Percentiles rank a stretch among this genome's conserved stretches.
Conservation (phyloP, 179 eudicot species). For the Vitellaria paradoxa region DNA sequence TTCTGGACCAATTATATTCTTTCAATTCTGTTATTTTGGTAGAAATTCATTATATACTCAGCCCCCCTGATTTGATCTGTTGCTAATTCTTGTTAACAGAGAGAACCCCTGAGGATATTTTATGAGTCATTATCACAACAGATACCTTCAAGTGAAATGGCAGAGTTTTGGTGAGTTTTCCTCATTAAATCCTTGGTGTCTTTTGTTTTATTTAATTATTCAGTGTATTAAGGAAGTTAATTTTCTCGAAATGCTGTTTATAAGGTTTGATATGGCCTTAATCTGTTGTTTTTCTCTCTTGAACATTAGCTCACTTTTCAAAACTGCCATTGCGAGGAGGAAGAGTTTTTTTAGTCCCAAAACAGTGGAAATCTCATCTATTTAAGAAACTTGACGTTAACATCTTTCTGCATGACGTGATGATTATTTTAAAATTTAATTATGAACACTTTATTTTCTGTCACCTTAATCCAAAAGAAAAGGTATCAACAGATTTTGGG, state of each 20-base stretch:
- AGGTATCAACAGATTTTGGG: too few relatives aligned
- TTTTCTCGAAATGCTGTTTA: not conserved
- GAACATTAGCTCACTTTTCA: too few relatives aligned
- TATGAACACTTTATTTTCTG: too few relatives aligned
- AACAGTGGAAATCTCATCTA: too few relatives aligned
- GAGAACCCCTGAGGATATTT: slow-evolving; percentile 91
- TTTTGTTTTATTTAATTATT: not conserved
- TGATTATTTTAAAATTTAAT: too few relatives aligned
- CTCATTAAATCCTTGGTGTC: not conserved
- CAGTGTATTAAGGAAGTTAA: not conserved
- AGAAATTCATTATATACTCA: not conserved
- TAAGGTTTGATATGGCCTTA: not conserved
- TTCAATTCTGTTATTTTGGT: not conserved
- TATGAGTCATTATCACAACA: slow-evolving; percentile 83
- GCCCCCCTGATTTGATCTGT: not conserved
- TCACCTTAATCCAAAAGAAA: too few relatives aligned
- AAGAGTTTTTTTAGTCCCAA: too few relatives aligned
- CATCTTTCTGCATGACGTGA: too few relatives aligned
- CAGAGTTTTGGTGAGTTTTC: slow-evolving; percentile 84
- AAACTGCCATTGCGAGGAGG: too few relatives aligned
- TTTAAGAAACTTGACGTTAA: too few relatives aligned
- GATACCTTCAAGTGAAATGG: slow-evolving; percentile 98
- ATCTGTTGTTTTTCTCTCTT: not conserved
- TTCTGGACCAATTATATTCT: slow-evolving; percentile 15
- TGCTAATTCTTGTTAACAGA: slow-evolving; percentile 43